These are phyloP conservation scores for Yarrowia osloensis DNA, from an alignment of 805 yeast species.

Conservation along the genomic window DNA sequence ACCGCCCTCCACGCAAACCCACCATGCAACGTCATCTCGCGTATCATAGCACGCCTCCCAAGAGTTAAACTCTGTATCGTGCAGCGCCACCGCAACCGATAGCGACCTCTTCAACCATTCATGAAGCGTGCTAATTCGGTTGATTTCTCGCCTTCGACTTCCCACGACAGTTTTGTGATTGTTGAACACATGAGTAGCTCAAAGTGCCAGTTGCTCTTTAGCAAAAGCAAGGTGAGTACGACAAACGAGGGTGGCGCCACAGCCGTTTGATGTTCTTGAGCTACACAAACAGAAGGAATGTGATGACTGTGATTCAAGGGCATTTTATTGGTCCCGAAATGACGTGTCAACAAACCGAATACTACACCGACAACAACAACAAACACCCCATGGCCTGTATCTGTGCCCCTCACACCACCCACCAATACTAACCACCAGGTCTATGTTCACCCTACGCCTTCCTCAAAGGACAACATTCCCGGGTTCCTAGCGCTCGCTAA, in stretches of 20 bases:
- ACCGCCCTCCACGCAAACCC: neutral
- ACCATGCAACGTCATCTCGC: neutral
- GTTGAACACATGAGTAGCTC: conserved; percentile 28
- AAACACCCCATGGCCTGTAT: neutral
- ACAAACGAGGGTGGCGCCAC: neutral
- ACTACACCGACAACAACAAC: neutral
- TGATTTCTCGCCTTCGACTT: conserved; percentile 12
- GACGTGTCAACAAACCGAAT: neutral
- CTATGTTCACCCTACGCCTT: conserved; percentile 77
- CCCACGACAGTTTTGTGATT: conserved; percentile 27
- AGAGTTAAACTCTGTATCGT: conserved; percentile 27
- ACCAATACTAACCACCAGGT: conserved; percentile 49
- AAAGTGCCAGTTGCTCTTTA: conserved; percentile 26
- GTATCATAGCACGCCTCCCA: conserved; percentile 2
- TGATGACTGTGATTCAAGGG: neutral
- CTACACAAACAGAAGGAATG: neutral
- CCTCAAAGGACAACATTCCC: conserved; percentile 71
- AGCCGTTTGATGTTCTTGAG: neutral
- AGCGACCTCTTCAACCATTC: conserved; percentile 27
- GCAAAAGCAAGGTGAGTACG: conserved; percentile 29
- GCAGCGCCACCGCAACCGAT: conserved; percentile 30
- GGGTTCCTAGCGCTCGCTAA: conserved; percentile 72
- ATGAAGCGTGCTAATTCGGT: conserved; percentile 28
- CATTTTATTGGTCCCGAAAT: too few relatives aligned
- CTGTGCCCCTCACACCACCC: neutral